Evolutionary conservation across 1,284 basidiomycete genomes (phyloP), one percentile per base, ranked within the genome.

Genomic region (Cryptococcus sp.): DNA sequence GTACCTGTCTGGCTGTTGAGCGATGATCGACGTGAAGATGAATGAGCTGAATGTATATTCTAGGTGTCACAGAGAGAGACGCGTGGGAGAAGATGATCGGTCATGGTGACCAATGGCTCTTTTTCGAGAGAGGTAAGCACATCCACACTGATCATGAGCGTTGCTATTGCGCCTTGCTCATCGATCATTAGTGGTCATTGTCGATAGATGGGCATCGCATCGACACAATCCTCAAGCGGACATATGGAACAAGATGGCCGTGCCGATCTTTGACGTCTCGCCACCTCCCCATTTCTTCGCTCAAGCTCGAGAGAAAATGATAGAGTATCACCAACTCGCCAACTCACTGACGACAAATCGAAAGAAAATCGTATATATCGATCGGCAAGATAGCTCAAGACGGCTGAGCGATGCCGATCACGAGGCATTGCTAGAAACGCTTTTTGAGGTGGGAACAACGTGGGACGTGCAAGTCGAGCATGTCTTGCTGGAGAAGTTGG

Each of bases 191-290:
- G 70, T 63, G 22, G 60, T 68, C 17, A 65, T 73, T 19, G 59
- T 64, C 16, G 70, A 73, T 49, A 58, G 69, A 23, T 66, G 64
- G 62, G 66, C 65, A 8, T 64, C 70, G 2, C 70, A 73, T 50
- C 57, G 60, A 38, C 47, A 67, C 46, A 64, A 66, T 26, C 57
- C 62, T 13, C 54, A 58, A 1, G 57, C 66, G 8, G 55, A 64
- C 6, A 26, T 51, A 19, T 63, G 68, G 62, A 66, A 67, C 62
- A 73, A 73, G 53, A 73, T 73, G 70, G 52, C 67, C 5, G 50
- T 69, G 5, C 52, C 58, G 13, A 61, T 69, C n/a, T 59, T 70
- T 20, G 29, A 34, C 13, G 29, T 34, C 47, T 48, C 22, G 52
- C 59, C 3, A 45, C 50, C 20, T 45, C 46, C 20, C 17, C 38